Base-by-base conservation (phyloP, 106 monocot genomes). In the Vanilla planifolia region DNA sequence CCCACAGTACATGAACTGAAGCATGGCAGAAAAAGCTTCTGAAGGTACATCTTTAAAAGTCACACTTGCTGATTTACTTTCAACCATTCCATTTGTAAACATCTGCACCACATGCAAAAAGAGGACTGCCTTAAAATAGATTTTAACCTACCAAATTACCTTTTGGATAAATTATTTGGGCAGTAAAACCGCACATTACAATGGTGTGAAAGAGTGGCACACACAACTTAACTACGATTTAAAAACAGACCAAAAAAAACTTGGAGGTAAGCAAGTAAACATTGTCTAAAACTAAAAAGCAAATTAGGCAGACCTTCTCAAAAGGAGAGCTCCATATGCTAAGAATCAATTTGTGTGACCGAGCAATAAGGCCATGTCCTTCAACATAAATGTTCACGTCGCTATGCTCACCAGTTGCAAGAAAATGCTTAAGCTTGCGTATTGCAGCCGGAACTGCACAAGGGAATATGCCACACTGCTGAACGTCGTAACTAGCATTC, bases 81-180 rank as follows among this genome's bases (percentile, higher is more conserved):
- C 95, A 32, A 71, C 43, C 95, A 95, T 95, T 76, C 95, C 95
- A 72, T 89, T 89, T 39, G 95, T 90, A 48, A 89, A 95, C 95
- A 95, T 95, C 95, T 95, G 80, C 60, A 83, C 51, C 45, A 16
- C 19, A 63, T 13, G 6, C 19, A 26, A 62, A 41, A 62, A 28
- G 35, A 62, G n/a, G 22, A 14, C 11, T 8, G 5, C 1, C 37
- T 13, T 8, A 28, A 26, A 56, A 19, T 56, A 33, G 17, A 8
- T 56, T 56, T 56, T n/a, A 56, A 33, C n/a, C n/a, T n/a, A n/a
- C n/a, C n/a, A n/a, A n/a, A n/a, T n/a, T n/a, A n/a, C n/a, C n/a
- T n/a, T n/a, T n/a, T n/a, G n/a, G n/a, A n/a, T n/a, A n/a, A n/a
- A n/a, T n/a, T n/a, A n/a, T n/a, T n/a, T n/a, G n/a, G n/a, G 16